phyloP scores from a whole-genome alignment of 2,329 filamentous ascomycete species.

The Monilinia fructigena region DNA sequence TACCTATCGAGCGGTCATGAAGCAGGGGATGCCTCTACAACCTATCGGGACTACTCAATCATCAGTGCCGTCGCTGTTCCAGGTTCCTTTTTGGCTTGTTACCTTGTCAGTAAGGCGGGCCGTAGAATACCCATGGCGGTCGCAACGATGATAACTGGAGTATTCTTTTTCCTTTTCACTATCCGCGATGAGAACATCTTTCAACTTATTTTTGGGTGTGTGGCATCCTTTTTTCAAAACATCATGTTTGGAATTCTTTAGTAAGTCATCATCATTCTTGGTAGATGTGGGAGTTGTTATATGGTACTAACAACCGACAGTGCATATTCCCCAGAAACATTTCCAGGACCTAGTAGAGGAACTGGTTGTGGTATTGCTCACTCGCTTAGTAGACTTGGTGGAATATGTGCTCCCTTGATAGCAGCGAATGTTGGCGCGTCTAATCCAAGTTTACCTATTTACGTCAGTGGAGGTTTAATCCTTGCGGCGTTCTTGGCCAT shows the following conservation, averaged over 20 bases:
- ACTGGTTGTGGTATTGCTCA: conserved; percentile 71
- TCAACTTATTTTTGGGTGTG: conserved; percentile 65
- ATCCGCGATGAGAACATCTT: conserved; percentile 55
- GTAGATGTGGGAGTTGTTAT: neutral
- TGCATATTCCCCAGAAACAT: conserved; percentile 74
- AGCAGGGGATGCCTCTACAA: conserved; percentile 45
- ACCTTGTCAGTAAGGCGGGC: conserved; percentile 68
- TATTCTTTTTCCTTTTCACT: conserved; percentile 68
- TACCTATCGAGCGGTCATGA: conserved; percentile 64
- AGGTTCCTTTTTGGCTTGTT: conserved; percentile 72
- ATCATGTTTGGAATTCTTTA: conserved; percentile 78
- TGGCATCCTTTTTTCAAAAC: conserved; percentile 71
- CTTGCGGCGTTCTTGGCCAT: conserved; percentile 59
- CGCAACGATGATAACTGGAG: conserved; percentile 64
- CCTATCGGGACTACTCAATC: conserved; percentile 81
- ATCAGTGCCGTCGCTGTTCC: conserved; percentile 75
- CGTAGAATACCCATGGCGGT: conserved; percentile 69
- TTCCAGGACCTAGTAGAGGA: conserved; percentile 69
- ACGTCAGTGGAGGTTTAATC: conserved; percentile 56
- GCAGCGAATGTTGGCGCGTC: conserved; percentile 50
- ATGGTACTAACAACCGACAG: conserved; percentile 14
- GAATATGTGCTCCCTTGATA: conserved; percentile 66
- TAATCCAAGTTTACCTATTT: conserved; percentile 57
- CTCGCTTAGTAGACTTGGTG: conserved; percentile 67
- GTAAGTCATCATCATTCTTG: conserved; percentile 4